Percentiles rank a stretch among this genome's conserved stretches.
Evolutionary conservation across 306 rosid species (phyloP).

Genomic region (Dalbergia cochinchinensis): DNA sequence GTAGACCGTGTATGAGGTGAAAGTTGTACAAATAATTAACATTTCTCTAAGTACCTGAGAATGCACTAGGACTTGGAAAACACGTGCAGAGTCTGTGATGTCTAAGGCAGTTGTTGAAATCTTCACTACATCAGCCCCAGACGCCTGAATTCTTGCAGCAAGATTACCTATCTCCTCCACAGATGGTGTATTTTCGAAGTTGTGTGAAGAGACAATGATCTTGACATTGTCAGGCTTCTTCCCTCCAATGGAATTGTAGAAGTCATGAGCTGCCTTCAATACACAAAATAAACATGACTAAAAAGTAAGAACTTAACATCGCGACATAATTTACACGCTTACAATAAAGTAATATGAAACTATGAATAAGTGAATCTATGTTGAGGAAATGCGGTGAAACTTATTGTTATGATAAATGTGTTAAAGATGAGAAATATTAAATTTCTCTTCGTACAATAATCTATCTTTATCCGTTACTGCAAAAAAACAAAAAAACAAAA

Average conservation of each 20-base stretch:
- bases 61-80: slow-evolving; percentile 64
- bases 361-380: no score
- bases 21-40: no score
- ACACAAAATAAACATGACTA: neutral
- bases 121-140: slow-evolving; percentile 76
- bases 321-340: no score
- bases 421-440: no score
- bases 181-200: slow-evolving; percentile 65
- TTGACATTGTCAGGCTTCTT: slow-evolving; percentile 64
- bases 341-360: no score
- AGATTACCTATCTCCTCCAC: slow-evolving; percentile 66
- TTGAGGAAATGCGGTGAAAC: no score
- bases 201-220: slow-evolving; percentile 76
- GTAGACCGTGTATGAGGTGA: no score
- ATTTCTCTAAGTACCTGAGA: slow-evolving; percentile 51
- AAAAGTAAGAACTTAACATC: no score
- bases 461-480: no score
- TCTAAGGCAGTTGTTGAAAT: slow-evolving; percentile 74
- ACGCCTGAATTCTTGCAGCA: slow-evolving; percentile 68
- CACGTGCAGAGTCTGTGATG: slow-evolving; percentile 65
- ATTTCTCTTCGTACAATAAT: no score
- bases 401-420: no score
- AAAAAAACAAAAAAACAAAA: no score
- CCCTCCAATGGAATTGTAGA: slow-evolving; percentile 51
- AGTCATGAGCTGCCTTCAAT: slow-evolving; percentile 66